phyloP scores from a whole-genome alignment of 1,284 basidiomycete species.

The Bondarzewia mesenterica region DNA sequence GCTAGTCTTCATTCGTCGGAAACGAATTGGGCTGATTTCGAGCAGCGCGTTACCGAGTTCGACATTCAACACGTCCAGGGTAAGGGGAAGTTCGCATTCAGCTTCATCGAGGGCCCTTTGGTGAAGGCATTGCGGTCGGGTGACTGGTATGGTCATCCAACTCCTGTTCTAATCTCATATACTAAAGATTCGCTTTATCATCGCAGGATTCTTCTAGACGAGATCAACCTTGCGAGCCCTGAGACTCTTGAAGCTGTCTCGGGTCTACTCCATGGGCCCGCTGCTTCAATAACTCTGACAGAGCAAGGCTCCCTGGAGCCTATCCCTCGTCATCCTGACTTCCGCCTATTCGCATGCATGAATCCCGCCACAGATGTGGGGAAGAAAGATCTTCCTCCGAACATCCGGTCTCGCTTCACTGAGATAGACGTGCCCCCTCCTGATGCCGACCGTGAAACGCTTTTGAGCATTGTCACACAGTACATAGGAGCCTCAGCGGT shows the following conservation, averaged over 20 bases:
- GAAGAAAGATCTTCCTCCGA: constrained; percentile 92
- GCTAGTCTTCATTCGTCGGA: constrained; percentile 36
- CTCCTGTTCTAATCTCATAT: not conserved
- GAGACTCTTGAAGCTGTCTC: constrained; percentile 95
- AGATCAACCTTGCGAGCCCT: constrained; percentile 91
- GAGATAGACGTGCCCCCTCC: constrained; percentile 94
- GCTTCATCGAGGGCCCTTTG: constrained; percentile 93
- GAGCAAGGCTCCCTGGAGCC: constrained; percentile 92
- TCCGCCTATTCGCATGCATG: constrained; percentile 98
- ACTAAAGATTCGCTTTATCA: not conserved
- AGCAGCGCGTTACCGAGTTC: constrained; percentile 71
- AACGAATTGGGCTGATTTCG: constrained; percentile 68
- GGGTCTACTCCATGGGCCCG: constrained; percentile 77
- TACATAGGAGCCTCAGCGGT: constrained; percentile 85
- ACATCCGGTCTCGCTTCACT: constrained; percentile 88
- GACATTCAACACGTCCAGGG: constrained; percentile 81
- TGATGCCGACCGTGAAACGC: constrained; percentile 86
- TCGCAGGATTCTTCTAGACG: constrained; percentile 88
- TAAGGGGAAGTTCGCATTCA: constrained; percentile 86
- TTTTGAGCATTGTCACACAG: constrained; percentile 82
- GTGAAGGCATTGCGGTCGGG: constrained; percentile 88
- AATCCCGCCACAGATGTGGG: constrained; percentile 99
- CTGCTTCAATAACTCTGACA: constrained; percentile 86
- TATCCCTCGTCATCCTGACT: constrained; percentile 87
- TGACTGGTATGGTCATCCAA: constrained; percentile 61